A percentile compares a stretch with the other conserved stretches of the same genome.
Conservation (phyloP, 768 basidiomycete genomes). For the Podaxis sp. region DNA sequence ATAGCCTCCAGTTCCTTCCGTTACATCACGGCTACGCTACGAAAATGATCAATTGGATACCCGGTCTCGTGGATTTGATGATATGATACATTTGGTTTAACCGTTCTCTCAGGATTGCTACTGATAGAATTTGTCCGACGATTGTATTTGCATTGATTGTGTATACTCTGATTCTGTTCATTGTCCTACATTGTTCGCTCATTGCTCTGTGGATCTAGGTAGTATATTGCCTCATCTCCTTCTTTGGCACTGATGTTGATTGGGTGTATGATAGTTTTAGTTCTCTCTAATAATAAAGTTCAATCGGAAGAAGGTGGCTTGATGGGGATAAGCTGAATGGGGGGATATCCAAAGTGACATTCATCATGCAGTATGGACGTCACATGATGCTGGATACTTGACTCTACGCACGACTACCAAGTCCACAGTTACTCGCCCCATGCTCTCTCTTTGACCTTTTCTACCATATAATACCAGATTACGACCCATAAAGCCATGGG, state of each 20-base stretch:
- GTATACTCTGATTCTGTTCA: not conserved
- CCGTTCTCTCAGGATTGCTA: not conserved
- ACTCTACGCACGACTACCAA: not conserved
- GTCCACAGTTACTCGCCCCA: not conserved
- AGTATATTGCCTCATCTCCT: constrained; percentile 5
- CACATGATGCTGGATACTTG: constrained; percentile 11
- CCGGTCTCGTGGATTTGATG: constrained; percentile 41
- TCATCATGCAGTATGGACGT: not conserved
- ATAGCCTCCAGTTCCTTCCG: constrained; percentile 69
- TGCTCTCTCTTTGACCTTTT: not conserved
- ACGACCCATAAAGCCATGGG: constrained; percentile 19
- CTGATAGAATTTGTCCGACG: not conserved
- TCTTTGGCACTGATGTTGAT: constrained; percentile 5
- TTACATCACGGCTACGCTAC: constrained; percentile 52
- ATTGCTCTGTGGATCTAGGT: constrained; percentile 8
- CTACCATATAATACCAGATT: not conserved
- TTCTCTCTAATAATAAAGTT: constrained; percentile 9
- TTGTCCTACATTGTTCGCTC: not conserved
- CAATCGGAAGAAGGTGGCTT: not conserved
- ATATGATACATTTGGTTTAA: constrained; percentile 21
- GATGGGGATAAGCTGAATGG: not conserved
- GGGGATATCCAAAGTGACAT: constrained; percentile 1
- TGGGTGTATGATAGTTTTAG: constrained; percentile 13
- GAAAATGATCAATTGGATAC: constrained; percentile 76
- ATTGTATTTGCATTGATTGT: constrained; percentile 1